These are phyloP conservation scores for Sporopachydermia quercuum DNA, from an alignment of 805 yeast species.

Conservation along the genomic window DNA sequence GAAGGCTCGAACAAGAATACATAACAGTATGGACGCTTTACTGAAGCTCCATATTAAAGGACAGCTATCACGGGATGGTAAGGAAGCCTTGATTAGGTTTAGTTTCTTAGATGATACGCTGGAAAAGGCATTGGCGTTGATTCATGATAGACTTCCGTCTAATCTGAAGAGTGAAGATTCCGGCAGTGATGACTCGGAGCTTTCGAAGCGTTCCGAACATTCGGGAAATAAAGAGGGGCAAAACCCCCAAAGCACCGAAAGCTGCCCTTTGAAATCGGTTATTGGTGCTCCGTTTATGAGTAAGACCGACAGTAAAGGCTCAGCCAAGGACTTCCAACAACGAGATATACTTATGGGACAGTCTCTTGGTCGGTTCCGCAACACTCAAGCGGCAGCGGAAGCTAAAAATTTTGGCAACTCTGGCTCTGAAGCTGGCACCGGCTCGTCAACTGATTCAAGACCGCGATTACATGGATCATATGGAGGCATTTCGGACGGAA, in stretches of 20 bases:
- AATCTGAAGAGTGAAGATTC: too few relatives aligned
- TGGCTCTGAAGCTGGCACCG: conserved; percentile 1
- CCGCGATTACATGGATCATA: too few relatives aligned
- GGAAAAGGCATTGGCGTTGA: conserved; percentile 31
- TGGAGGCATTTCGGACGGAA: not conserved
- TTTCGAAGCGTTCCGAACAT: not conserved
- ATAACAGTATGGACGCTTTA: conserved; percentile 38
- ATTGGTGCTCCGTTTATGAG: not conserved
- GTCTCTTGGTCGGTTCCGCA: too few relatives aligned
- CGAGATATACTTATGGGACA: too few relatives aligned
- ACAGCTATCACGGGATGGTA: conserved; percentile 49
- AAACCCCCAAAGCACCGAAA: too few relatives aligned
- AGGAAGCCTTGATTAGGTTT: conserved; percentile 58
- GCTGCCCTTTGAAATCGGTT: too few relatives aligned
- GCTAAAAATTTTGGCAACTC: not conserved
- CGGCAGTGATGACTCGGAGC: too few relatives aligned
- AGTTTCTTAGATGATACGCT: conserved; percentile 58
- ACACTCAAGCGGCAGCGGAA: not conserved
- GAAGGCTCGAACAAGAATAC: conserved; percentile 22
- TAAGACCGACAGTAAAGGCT: not conserved
- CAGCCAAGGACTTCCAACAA: not conserved
- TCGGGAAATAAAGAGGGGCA: too few relatives aligned
- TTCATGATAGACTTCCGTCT: not conserved
- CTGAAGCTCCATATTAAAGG: conserved; percentile 40
- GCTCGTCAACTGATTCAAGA: too few relatives aligned